Evolutionary conservation across 2,329 filamentous ascomycete species (phyloP).

Genomic region (Diplodia sapinea): DNA sequence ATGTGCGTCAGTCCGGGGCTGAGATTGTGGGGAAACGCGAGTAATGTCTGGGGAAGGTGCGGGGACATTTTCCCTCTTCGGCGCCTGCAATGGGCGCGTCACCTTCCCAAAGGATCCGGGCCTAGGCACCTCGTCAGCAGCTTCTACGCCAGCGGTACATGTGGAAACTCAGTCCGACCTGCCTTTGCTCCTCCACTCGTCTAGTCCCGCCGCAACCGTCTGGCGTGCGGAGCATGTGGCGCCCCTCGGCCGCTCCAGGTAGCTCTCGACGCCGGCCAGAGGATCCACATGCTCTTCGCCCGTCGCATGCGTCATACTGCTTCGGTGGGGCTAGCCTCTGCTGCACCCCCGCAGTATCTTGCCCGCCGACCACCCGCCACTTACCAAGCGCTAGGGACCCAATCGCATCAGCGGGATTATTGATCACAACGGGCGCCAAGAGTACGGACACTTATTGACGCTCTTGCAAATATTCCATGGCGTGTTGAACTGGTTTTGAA

Average conservation of each 20-base stretch:
- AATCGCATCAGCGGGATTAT: conserved; percentile 3
- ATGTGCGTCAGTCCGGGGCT: conserved; percentile 18
- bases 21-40: conserved; percentile 18
- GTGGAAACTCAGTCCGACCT: background rate
- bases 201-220: background rate
- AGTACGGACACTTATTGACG: background rate
- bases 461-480: background rate
- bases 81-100: background rate
- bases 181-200: background rate
- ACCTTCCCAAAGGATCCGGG: background rate
- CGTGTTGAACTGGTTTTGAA: background rate
- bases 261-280: background rate
- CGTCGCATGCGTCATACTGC: conserved; percentile 1
- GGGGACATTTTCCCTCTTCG: background rate
- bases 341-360: conserved; percentile 4
- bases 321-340: background rate
- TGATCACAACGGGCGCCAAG: conserved; percentile 1
- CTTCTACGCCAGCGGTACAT: background rate
- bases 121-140: background rate
- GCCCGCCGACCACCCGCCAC: background rate
- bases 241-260: background rate
- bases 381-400: background rate
- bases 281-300: background rate
- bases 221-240: background rate
- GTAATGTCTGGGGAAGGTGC: conserved; percentile 11